phyloP scores from a whole-genome alignment of 768 basidiomycete species.

The Psilocybe cyanescens region DNA sequence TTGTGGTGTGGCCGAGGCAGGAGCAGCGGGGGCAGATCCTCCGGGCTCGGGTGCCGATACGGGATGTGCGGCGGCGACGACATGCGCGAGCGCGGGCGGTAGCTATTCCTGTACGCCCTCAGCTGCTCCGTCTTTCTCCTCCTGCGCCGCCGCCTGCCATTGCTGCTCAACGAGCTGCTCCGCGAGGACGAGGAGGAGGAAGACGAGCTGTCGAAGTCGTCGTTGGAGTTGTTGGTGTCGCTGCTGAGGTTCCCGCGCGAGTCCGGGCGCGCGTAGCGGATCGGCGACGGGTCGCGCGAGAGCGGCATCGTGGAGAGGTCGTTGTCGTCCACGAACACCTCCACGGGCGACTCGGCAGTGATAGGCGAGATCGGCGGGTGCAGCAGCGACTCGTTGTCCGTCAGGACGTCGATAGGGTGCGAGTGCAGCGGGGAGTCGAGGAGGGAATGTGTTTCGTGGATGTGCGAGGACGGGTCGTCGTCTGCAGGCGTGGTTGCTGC shows the following conservation, averaged over 20 bases:
- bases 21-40: not conserved
- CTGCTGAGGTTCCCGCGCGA: slow-evolving; percentile 28
- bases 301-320: slow-evolving; percentile 19
- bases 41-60: slow-evolving; percentile 3
- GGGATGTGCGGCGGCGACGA: slow-evolving; percentile 24
- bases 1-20: too few relatives aligned
- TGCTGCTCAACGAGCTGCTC: slow-evolving; percentile 1
- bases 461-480: too few relatives aligned
- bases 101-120: slow-evolving; percentile 30
- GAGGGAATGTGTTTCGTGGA: not conserved
- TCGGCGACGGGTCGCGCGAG: slow-evolving; percentile 36
- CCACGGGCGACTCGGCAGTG: slow-evolving; percentile 18
- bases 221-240: slow-evolving; percentile 7
- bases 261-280: slow-evolving; percentile 36
- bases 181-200: slow-evolving; percentile 11
- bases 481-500: too few relatives aligned
- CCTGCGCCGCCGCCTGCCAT: not conserved
- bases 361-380: slow-evolving; percentile 4
- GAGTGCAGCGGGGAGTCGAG: slow-evolving; percentile 15
- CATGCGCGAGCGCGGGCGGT: slow-evolving; percentile 20
- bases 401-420: slow-evolving; percentile 16
- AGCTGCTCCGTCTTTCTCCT: slow-evolving; percentile 26
- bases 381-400: slow-evolving; percentile 15
- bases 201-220: slow-evolving; percentile 4
- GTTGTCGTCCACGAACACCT: slow-evolving; percentile 28